phyloP scores from a whole-genome alignment of 2,329 filamentous ascomycete genomes.

The Hypoxylon sp. region DNA sequence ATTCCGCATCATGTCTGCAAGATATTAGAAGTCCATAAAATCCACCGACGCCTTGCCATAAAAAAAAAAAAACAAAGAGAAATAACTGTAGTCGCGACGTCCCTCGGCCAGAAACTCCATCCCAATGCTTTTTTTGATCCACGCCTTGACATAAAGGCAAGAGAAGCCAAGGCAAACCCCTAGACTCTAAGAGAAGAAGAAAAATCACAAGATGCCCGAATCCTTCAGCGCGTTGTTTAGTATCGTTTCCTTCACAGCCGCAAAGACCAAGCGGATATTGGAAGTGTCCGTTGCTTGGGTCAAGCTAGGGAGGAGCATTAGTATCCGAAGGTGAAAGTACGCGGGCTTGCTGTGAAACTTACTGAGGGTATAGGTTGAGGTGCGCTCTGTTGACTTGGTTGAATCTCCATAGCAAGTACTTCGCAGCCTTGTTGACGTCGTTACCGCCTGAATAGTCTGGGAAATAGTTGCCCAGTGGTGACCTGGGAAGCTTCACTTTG shows the following conservation, averaged over 20 bases:
- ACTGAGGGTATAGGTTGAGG: slow-evolving; percentile 97
- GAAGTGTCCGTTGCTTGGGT: slow-evolving; percentile 99
- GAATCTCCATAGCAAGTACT: slow-evolving; percentile 97
- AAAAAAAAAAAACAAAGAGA: slow-evolving; percentile 36
- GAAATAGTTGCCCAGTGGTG: slow-evolving; percentile 93
- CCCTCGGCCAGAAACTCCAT: slow-evolving; percentile 39
- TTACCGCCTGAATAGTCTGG: slow-evolving; percentile 97
- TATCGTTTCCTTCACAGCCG: slow-evolving; percentile 98
- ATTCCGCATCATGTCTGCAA: slow-evolving; percentile 35
- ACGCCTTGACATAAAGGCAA: slow-evolving; percentile 30
- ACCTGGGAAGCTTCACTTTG: slow-evolving; percentile 89
- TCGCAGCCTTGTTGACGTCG: slow-evolving; percentile 96
- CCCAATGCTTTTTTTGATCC: slow-evolving; percentile 42
- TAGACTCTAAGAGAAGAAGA: slow-evolving; percentile 30
- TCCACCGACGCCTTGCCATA: slow-evolving; percentile 45
- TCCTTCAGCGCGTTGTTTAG: slow-evolving; percentile 98
- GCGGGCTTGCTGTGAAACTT: slow-evolving; percentile 52
- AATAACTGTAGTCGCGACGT: slow-evolving; percentile 32
- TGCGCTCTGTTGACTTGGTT: slow-evolving; percentile 98
- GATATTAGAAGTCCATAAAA: slow-evolving; percentile 36
- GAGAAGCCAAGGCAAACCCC: slow-evolving; percentile 13
- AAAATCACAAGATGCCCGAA: slow-evolving; percentile 84
- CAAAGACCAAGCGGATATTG: slow-evolving; percentile 97
- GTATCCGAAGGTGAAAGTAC: slow-evolving; percentile 13
- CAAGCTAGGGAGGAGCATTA: slow-evolving; percentile 64